Conservation (phyloP, 768 basidiomycete species). For the Porpolomopsis calyptriformis region DNA sequence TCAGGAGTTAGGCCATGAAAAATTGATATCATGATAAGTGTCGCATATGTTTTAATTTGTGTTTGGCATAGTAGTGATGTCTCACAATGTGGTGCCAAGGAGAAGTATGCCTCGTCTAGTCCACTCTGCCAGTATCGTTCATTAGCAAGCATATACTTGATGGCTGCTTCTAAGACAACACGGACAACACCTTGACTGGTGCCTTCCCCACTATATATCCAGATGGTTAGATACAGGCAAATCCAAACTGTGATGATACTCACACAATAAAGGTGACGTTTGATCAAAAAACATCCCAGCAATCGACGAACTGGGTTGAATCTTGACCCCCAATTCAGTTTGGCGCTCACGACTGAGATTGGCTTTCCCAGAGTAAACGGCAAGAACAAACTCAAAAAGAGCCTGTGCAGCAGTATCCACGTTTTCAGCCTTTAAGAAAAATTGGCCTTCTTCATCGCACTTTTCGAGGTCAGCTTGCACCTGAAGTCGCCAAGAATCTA, state of each 20-base stretch:
- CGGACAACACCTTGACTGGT: background rate
- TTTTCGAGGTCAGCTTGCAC: background rate
- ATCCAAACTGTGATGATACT: background rate
- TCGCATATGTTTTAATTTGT: background rate
- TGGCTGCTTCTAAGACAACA: background rate
- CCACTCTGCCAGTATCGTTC: background rate
- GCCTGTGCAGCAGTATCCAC: background rate
- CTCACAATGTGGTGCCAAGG: background rate
- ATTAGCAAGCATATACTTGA: background rate
- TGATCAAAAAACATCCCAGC: background rate
- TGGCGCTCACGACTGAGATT: background rate
- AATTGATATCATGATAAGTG: background rate
- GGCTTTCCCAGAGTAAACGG: background rate
- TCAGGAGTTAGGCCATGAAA: background rate
- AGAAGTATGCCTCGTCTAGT: background rate
- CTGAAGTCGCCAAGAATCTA: background rate
- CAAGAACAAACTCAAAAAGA: background rate
- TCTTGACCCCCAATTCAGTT: background rate
- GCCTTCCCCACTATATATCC: background rate
- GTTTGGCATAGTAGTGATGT: background rate
- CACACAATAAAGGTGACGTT: constrained; percentile 1
- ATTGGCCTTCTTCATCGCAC: background rate
- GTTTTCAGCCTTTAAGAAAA: background rate
- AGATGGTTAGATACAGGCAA: background rate
- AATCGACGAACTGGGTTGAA: background rate